phyloP scores from a whole-genome alignment of 495 filamentous ascomycete species.

The Venustampulla echinocandica region DNA sequence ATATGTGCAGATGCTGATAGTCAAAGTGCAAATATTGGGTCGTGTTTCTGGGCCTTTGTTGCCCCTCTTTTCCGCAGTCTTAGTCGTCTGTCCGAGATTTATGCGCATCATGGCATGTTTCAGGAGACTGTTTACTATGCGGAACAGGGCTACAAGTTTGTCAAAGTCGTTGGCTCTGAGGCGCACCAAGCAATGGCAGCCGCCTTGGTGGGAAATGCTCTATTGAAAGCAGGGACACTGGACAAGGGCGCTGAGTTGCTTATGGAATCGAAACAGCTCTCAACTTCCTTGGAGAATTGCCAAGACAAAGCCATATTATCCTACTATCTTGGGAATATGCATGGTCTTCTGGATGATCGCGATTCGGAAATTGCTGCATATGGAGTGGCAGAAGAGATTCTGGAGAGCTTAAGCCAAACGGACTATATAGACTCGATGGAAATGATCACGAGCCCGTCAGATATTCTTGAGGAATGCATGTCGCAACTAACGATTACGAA shows the following conservation, averaged over 20 bases:
- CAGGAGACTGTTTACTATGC: constrained; percentile 86
- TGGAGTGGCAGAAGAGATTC: constrained; percentile 17
- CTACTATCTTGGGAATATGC: constrained; percentile 36
- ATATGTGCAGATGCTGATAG: neutral
- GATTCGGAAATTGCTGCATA: constrained; percentile 27
- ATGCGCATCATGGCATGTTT: constrained; percentile 74
- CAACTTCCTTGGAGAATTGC: constrained; percentile 29
- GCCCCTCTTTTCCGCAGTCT: constrained; percentile 60
- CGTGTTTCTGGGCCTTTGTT: constrained; percentile 75
- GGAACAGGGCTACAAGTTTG: constrained; percentile 75
- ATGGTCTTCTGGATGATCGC: constrained; percentile 32
- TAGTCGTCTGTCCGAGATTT: constrained; percentile 63
- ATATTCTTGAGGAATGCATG: constrained; percentile 38
- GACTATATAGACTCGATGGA: constrained; percentile 16
- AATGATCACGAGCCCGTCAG: neutral
- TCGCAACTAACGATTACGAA: constrained; percentile 28
- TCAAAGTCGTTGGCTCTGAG: constrained; percentile 54
- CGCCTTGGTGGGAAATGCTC: constrained; percentile 55
- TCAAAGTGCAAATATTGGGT: constrained; percentile 34
- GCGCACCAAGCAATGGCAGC: constrained; percentile 44
- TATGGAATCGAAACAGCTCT: constrained; percentile 36
- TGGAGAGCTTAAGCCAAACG: constrained; percentile 3
- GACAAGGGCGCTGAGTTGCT: constrained; percentile 55
- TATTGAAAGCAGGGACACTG: constrained; percentile 51
- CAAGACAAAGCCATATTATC: constrained; percentile 30